Evolutionary conservation across 352 stramenopile genomes (phyloP).

Genomic region (Peronospora tabacina): DNA sequence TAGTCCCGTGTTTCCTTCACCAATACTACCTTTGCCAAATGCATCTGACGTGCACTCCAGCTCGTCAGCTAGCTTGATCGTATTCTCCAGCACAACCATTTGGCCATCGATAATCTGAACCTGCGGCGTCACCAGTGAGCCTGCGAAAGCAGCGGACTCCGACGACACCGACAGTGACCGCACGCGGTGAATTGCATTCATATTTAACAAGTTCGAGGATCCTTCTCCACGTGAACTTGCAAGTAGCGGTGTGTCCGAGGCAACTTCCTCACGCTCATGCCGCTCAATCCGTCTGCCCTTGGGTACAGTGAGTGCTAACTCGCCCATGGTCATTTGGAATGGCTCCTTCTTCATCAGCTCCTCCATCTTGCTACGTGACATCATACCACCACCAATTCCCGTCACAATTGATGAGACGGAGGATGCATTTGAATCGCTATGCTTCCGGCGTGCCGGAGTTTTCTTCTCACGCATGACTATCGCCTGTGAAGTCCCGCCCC

Average conservation of each 20-base stretch:
- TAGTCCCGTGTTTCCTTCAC: slow-evolving; percentile 24
- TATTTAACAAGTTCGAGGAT: slow-evolving; percentile 30
- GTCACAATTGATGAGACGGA: slow-evolving; percentile 36
- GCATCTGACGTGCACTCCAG: slow-evolving; percentile 25
- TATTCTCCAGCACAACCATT: slow-evolving; percentile 72
- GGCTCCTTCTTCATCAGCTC: slow-evolving; percentile 62
- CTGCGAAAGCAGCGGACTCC: slow-evolving; percentile 49
- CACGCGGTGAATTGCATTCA: slow-evolving; percentile 40
- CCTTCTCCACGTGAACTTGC: slow-evolving; percentile 7
- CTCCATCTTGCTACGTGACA: slow-evolving; percentile 40
- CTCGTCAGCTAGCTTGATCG: slow-evolving; percentile 54
- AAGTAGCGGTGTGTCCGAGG: slow-evolving; percentile 22
- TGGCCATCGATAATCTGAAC: slow-evolving; percentile 82
- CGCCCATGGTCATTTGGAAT: slow-evolving; percentile 80
- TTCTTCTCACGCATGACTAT: slow-evolving; percentile 33
- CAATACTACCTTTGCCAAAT: slow-evolving; percentile 22
- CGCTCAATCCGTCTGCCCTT: slow-evolving; percentile 49
- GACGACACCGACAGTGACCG: slow-evolving; percentile 59
- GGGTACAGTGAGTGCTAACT: slow-evolving; percentile 67
- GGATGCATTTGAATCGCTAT: slow-evolving; percentile 48
- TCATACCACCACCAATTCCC: slow-evolving; percentile 20
- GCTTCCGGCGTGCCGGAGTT: slow-evolving; percentile 33
- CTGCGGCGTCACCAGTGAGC: slow-evolving; percentile 63
- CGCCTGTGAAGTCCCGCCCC: slow-evolving; percentile 13
- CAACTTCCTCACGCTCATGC: slow-evolving; percentile 53